Evolutionary conservation across 1,284 basidiomycete species (phyloP).

Genomic region (Sanguinoderma infundibulare): DNA sequence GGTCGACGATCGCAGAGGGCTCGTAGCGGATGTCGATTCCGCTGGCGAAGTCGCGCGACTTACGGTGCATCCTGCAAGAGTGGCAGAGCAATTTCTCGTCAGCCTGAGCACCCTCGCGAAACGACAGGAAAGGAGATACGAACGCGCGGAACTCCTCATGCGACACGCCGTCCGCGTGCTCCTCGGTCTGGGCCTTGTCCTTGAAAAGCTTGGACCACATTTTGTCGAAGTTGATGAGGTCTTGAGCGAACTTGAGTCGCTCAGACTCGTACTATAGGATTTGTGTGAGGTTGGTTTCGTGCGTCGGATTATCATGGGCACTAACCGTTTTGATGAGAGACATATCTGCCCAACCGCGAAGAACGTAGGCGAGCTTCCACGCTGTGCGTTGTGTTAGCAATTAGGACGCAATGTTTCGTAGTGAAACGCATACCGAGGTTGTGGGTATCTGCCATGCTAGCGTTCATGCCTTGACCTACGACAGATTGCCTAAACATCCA

Average conservation of each 20-base stretch:
- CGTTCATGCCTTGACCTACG: slow-evolving; percentile 70
- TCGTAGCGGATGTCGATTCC: slow-evolving; percentile 70
- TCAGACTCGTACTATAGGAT: slow-evolving; percentile 57
- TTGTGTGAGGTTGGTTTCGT: slow-evolving; percentile 63
- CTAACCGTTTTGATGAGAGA: background rate
- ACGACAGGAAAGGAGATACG: no score
- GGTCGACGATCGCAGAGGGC: slow-evolving; percentile 54
- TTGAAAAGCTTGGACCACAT: slow-evolving; percentile 78
- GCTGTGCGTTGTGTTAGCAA: slow-evolving; percentile 37
- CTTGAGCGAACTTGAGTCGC: slow-evolving; percentile 75
- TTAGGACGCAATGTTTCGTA: background rate
- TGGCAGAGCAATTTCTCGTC: slow-evolving; percentile 50
- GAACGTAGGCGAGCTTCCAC: slow-evolving; percentile 79
- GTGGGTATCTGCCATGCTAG: slow-evolving; percentile 84
- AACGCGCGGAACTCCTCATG: slow-evolving; percentile 66
- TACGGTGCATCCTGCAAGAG: slow-evolving; percentile 42
- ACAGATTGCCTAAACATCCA: no score
- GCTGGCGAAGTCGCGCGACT: slow-evolving; percentile 58
- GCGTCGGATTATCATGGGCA: no score
- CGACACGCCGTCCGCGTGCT: slow-evolving; percentile 63
- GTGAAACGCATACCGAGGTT: slow-evolving; percentile 73
- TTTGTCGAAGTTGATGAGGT: slow-evolving; percentile 83
- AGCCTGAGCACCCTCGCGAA: no score
- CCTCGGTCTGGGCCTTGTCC: slow-evolving; percentile 66
- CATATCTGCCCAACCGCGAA: slow-evolving; percentile 66